These are phyloP conservation scores for Pseudogymnoascus sp. DNA, from an alignment of 2,329 filamentous ascomycete species.

Conservation along the genomic window DNA sequence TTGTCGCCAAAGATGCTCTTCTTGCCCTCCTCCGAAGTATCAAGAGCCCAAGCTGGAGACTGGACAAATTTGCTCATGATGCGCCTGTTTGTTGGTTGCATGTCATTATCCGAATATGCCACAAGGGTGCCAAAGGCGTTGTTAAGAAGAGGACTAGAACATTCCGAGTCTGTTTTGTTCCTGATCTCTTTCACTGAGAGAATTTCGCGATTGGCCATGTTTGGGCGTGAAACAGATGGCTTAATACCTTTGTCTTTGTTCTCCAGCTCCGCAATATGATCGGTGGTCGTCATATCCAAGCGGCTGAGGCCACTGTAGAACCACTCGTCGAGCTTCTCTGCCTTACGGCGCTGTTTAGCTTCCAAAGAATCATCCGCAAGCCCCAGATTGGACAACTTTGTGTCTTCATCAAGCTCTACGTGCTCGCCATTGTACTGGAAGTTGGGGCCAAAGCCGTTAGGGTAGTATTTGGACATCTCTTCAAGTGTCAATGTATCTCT, in stretches of 20 bases:
- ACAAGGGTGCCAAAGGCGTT: constrained; percentile 24
- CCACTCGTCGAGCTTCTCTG: constrained; percentile 21
- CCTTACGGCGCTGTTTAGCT: constrained; percentile 11
- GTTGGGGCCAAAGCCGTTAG: constrained; percentile 19
- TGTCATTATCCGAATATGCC: constrained; percentile 19
- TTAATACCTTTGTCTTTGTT: neutral
- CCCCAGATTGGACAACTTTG: constrained; percentile 3
- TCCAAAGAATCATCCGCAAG: constrained; percentile 8
- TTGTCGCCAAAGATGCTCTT: constrained; percentile 26
- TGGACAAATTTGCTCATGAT: constrained; percentile 20
- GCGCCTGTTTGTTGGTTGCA: constrained; percentile 13
- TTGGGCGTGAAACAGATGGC: neutral
- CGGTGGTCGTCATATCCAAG: constrained; percentile 22
- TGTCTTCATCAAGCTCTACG: constrained; percentile 14
- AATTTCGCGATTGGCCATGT: constrained; percentile 9
- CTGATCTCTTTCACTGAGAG: constrained; percentile 22
- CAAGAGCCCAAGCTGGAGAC: constrained; percentile 21
- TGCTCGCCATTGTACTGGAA: constrained; percentile 16
- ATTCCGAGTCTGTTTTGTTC: constrained; percentile 20
- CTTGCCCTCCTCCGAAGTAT: constrained; percentile 22
- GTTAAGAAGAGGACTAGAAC: constrained; percentile 22
- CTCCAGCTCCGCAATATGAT: constrained; percentile 21
- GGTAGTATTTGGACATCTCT: constrained; percentile 24
- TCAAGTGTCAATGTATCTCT: constrained; percentile 23
- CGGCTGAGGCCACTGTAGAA: constrained; percentile 26